Conservation (phyloP, 2,329 filamentous ascomycete genomes). For the Rasamsonia emersonii region DNA sequence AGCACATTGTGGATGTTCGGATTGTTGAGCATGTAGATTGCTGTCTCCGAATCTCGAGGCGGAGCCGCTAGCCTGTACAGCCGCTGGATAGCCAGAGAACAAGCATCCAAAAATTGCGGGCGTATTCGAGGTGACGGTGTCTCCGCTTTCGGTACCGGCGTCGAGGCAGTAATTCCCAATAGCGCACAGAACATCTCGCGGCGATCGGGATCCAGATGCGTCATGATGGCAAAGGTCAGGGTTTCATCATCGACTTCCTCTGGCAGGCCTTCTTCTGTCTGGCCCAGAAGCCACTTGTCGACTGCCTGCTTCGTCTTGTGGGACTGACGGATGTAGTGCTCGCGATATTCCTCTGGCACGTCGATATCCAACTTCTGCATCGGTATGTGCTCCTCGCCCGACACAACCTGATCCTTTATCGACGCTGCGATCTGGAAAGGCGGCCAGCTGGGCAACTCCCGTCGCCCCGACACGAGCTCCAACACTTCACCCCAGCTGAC, state of each 20-base stretch:
- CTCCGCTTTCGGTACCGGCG: conserved; percentile 50
- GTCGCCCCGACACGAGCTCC: conserved; percentile 81
- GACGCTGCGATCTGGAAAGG: conserved; percentile 67
- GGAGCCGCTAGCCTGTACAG: conserved; percentile 66
- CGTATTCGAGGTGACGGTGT: conserved; percentile 59
- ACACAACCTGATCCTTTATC: conserved; percentile 46
- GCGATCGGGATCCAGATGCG: conserved; percentile 67
- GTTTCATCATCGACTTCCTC: conserved; percentile 93
- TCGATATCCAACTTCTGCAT: conserved; percentile 84
- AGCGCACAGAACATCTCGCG: conserved; percentile 76
- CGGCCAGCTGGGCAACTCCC: conserved; percentile 80
- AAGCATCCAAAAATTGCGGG: conserved; percentile 67
- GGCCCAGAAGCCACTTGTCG: conserved; percentile 78
- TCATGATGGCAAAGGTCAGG: conserved; percentile 84
- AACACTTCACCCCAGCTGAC: conserved; percentile 93
- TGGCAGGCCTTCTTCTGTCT: conserved; percentile 67
- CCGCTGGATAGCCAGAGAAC: conserved; percentile 70
- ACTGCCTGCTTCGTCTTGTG: conserved; percentile 89
- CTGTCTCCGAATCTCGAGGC: conserved; percentile 78
- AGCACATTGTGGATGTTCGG: conserved; percentile 75
- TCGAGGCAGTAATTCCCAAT: conserved; percentile 50
- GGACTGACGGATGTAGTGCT: conserved; percentile 84
- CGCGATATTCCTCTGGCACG: conserved; percentile 84
- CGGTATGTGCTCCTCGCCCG: conserved; percentile 45
- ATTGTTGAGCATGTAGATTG: conserved; percentile 78